These are phyloP conservation scores for Xanthoconium stramineum DNA, from an alignment of 768 basidiomycete genomes.

Conservation along the genomic window DNA sequence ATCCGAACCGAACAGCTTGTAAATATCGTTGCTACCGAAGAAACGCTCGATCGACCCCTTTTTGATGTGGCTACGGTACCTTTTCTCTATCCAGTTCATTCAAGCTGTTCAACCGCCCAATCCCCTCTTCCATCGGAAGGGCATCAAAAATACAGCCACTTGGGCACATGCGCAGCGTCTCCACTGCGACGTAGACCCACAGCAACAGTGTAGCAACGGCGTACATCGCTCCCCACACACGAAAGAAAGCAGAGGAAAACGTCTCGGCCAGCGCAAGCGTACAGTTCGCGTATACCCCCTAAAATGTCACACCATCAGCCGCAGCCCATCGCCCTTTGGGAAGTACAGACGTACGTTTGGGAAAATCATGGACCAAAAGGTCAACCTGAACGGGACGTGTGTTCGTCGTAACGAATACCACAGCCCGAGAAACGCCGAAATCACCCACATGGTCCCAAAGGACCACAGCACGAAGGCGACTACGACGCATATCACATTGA, in stretches of 20 bases:
- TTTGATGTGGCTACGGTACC: background rate
- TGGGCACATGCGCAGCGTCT: constrained; percentile 37
- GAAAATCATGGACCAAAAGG: constrained; percentile 70
- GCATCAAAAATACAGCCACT: constrained; percentile 42
- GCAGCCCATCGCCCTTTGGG: background rate
- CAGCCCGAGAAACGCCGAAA: constrained; percentile 53
- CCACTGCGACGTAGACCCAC: constrained; percentile 48
- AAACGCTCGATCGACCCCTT: background rate
- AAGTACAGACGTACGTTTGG: constrained; percentile 49
- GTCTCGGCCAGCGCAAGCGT: constrained; percentile 50
- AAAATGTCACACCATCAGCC: background rate
- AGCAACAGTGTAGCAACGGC: constrained; percentile 47
- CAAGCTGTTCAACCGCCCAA: too few species aligned
- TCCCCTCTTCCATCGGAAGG: constrained; percentile 36
- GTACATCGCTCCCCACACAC: constrained; percentile 56
- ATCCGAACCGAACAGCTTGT: background rate
- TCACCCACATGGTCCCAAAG: constrained; percentile 59
- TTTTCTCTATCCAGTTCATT: constrained; percentile 3
- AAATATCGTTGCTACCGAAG: background rate
- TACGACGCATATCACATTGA: constrained; percentile 47
- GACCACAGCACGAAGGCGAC: constrained; percentile 57
- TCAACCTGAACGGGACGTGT: constrained; percentile 49
- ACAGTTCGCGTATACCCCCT: constrained; percentile 68
- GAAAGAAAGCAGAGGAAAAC: constrained; percentile 54
- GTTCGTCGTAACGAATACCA: constrained; percentile 39